Evolutionary conservation across 1,284 basidiomycete genomes (phyloP).

Genomic region (Puccinia horiana): DNA sequence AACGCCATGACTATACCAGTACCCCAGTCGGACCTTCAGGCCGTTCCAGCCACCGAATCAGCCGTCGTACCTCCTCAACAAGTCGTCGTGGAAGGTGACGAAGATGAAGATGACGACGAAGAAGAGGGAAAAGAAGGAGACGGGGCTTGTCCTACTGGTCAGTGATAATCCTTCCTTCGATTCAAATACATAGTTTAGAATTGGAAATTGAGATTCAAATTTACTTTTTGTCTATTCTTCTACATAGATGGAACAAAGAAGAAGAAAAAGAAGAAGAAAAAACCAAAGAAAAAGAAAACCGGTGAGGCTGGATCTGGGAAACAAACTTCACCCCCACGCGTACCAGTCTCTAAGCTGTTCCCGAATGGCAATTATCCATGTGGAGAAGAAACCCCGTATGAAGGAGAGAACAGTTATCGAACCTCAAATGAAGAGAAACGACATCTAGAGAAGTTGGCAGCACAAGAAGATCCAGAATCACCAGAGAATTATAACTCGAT

Average conservation of each 20-base stretch:
- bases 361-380: conserved; percentile 81
- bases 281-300: conserved; percentile 65
- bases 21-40: neutral
- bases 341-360: conserved; percentile 87
- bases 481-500: conserved; percentile 73
- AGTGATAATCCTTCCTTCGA: neutral
- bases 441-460: conserved; percentile 72
- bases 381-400: conserved; percentile 88
- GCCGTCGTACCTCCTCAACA: neutral
- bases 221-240: too few relatives aligned
- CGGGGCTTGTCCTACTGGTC: neutral
- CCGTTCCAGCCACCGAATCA: neutral
- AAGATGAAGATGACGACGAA: conserved; percentile 22
- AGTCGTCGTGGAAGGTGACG: neutral
- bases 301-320: conserved; percentile 51
- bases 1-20: conserved; percentile 6
- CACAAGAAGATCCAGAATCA: conserved; percentile 72
- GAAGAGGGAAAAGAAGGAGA: neutral
- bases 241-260: conserved; percentile 59
- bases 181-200: too few relatives aligned
- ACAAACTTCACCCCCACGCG: conserved; percentile 90
- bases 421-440: conserved; percentile 88
- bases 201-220: too few relatives aligned
- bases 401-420: conserved; percentile 85
- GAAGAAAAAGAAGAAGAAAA: conserved; percentile 94